phyloP scores from a whole-genome alignment of 352 stramenopile species.

The Pythium utonaiense region DNA sequence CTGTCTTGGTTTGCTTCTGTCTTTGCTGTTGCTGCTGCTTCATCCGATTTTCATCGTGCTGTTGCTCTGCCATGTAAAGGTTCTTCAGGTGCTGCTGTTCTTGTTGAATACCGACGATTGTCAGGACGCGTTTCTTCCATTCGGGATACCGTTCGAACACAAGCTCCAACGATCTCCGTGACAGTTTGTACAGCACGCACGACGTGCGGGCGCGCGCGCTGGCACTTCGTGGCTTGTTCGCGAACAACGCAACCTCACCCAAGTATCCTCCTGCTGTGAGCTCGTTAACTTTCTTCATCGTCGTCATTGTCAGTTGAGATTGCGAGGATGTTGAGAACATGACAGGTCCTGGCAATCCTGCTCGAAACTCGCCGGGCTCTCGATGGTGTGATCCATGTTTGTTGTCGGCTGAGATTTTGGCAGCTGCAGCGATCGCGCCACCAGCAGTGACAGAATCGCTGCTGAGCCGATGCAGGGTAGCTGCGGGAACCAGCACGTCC shows the following conservation, averaged over 20 bases:
- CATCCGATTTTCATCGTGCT: conserved; percentile 29
- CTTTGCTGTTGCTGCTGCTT: conserved; percentile 5
- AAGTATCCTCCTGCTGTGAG: conserved; percentile 51
- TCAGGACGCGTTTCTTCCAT: conserved; percentile 57
- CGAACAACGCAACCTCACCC: conserved; percentile 53
- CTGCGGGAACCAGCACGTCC: conserved; percentile 11
- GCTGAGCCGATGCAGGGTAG: conserved; percentile 29
- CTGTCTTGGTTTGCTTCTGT: background rate
- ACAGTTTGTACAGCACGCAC: conserved; percentile 54
- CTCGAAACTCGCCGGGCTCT: conserved; percentile 23
- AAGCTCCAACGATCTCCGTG: conserved; percentile 42
- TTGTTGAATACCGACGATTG: conserved; percentile 51
- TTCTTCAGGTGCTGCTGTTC: conserved; percentile 51
- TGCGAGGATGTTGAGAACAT: background rate
- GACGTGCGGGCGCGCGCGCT: conserved; percentile 46
- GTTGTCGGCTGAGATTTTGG: conserved; percentile 12
- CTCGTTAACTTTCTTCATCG: conserved; percentile 57
- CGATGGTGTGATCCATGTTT: background rate
- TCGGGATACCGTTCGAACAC: conserved; percentile 64
- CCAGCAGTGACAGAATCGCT: conserved; percentile 22
- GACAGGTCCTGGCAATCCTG: conserved; percentile 9
- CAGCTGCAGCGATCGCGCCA: conserved; percentile 7
- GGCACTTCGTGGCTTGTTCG: conserved; percentile 40
- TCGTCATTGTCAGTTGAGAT: background rate
- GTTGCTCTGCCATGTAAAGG: conserved; percentile 57